phyloP scores from a whole-genome alignment of 169 alveolate species.

The Plasmodium inui region DNA sequence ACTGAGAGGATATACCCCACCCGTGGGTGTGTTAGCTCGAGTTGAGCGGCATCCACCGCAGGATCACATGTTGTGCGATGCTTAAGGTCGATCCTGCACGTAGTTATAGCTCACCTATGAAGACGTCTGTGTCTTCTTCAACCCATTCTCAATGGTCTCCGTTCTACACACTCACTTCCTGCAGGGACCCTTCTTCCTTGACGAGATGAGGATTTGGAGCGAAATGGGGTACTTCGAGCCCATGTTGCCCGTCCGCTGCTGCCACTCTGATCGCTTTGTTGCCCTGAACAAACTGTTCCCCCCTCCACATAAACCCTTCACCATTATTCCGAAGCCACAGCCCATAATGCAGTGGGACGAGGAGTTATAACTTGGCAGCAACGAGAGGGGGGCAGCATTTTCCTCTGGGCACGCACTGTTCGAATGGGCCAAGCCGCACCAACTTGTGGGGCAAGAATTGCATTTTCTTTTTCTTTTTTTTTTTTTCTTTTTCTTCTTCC shows the following conservation, averaged over 20 bases:
- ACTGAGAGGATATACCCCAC: not conserved
- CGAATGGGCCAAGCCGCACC: not conserved
- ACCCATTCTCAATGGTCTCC: not conserved
- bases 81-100: not conserved
- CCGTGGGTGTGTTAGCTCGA: not conserved
- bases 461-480: not conserved
- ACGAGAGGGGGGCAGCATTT: no score
- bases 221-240: slow-evolving; percentile 82
- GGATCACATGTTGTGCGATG: not conserved
- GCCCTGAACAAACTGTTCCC: slow-evolving; percentile 80
- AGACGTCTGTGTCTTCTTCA: not conserved
- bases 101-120: not conserved
- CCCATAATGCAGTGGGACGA: slow-evolving; percentile 70
- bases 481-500: not conserved
- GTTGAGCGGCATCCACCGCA: not conserved
- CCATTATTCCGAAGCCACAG: slow-evolving; percentile 79
- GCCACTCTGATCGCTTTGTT: slow-evolving; percentile 78
- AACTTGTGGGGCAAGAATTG: not conserved
- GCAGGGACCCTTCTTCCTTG: slow-evolving; percentile 79
- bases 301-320: slow-evolving; percentile 80
- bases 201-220: slow-evolving; percentile 80
- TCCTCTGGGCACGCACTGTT: not conserved
- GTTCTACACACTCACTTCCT: not conserved
- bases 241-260: slow-evolving; percentile 82
- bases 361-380: not conserved